Evolutionary conservation across 164 flowering plant species (phyloP), one percentile per base, ranked within the genome.

Genomic region (Liquidambar formosana): DNA sequence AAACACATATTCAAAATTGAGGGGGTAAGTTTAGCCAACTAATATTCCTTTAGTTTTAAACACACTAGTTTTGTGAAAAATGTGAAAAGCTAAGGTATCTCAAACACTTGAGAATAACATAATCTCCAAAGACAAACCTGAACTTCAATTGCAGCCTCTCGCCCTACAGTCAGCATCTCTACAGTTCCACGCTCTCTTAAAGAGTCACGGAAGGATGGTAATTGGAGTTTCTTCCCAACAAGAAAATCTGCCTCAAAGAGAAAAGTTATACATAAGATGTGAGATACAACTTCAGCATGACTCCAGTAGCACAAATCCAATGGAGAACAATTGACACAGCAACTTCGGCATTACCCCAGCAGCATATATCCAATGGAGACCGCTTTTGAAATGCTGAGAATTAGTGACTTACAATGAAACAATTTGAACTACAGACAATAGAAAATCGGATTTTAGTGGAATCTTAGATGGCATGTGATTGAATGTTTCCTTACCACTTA

Each of bases 81-180:
- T 33, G 49, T 6, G 52, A 38, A 27, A 38, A n/a, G 10, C 12
- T 48, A 16, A 67, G 27, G 21, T n/a, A 33, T 15, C 41, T 33
- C 10, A 18, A 48, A 44, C 43, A 57, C 13, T 25, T 51, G 21
- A 53, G 1, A 57, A 28, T 61, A 18, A 41, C 38, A 51, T 4
- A 52, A 10, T 48, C 71, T 27, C 14, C 15, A 33, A 59, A 70
- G 43, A 74, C 79, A 46, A 65, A 94, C 98, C 99, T 96, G 97
- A 79, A 96, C 90, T 75, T 89, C 98, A 70, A 96, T 77, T 49
- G 99, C 98, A 72, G 93, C 96, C 75, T 96, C 99, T 67, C 98
- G 81, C 4, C 97, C 89, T 10, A 93, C 76, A 38, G 99, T 92
- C 66, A 96, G 77, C 97, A 96, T 93, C 80, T 93, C 95, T 58